Conservation (phyloP, 108 stramenopile genomes). For the Discostella stelligeroides region DNA sequence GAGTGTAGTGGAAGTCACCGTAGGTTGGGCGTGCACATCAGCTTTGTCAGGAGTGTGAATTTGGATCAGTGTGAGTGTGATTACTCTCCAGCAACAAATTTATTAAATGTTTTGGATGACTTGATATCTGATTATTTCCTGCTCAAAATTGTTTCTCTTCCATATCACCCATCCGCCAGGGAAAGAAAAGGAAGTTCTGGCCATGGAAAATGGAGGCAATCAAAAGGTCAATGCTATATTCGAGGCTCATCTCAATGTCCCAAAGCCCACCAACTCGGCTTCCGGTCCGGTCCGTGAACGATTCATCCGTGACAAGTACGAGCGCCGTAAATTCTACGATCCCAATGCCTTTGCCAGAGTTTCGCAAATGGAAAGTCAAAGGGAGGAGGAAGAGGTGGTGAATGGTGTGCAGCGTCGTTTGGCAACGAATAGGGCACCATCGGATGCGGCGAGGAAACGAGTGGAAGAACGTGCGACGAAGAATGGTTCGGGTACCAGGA, state of each 20-base stretch:
- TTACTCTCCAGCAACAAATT: background rate
- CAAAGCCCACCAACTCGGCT: constrained; percentile 72
- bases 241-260: constrained; percentile 70
- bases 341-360: constrained; percentile 51
- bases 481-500: constrained; percentile 31
- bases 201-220: constrained; percentile 94
- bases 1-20: constrained; percentile 99
- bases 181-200: constrained; percentile 88
- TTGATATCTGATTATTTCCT: constrained; percentile 2
- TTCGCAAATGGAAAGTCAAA: constrained; percentile 22
- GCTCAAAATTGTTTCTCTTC: background rate
- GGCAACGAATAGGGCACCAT: constrained; percentile 46
- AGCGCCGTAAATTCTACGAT: constrained; percentile 88
- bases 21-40: constrained; percentile 96
- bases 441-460: constrained; percentile 75
- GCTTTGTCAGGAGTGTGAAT: constrained; percentile 95
- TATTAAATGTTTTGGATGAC: too few species aligned
- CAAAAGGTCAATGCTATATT: constrained; percentile 85
- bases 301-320: constrained; percentile 93
- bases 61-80: constrained; percentile 82
- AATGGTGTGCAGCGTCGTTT: constrained; percentile 35
- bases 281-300: constrained; percentile 80
- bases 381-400: constrained; percentile 33
- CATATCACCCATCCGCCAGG: constrained; percentile 38
- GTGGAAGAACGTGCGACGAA: constrained; percentile 66